A percentile compares a stretch with the other conserved stretches of the same genome.
Evolutionary conservation across 495 filamentous ascomycete genomes (phyloP).

Genomic region (Endocarpon pusillum): DNA sequence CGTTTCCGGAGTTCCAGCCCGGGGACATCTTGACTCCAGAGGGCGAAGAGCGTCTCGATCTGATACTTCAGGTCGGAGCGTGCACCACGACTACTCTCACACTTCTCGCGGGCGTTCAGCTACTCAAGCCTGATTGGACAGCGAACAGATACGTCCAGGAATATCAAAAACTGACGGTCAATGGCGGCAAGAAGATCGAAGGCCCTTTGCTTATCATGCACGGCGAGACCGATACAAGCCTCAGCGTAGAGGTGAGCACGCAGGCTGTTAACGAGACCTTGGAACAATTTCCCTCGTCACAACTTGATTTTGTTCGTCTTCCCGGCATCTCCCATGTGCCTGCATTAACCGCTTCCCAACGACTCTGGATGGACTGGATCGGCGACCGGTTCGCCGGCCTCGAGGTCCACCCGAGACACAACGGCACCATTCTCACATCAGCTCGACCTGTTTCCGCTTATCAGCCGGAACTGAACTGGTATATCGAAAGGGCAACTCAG

Average conservation of each 20-base stretch:
- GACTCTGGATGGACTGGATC: slow-evolving; percentile 24
- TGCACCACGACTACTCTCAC: slow-evolving; percentile 4
- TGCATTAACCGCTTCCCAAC: slow-evolving; percentile 13
- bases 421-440: not conserved
- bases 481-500: slow-evolving; percentile 2
- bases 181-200: slow-evolving; percentile 16
- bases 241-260: slow-evolving; percentile 9
- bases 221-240: slow-evolving; percentile 17
- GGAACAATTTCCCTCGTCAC: slow-evolving; percentile 5
- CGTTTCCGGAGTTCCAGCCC: slow-evolving; percentile 7
- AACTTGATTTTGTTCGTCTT: slow-evolving; percentile 16
- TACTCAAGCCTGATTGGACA: slow-evolving; percentile 11
- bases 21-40: slow-evolving; percentile 12
- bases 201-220: slow-evolving; percentile 29
- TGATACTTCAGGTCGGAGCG: slow-evolving; percentile 13
- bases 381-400: slow-evolving; percentile 17
- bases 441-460: slow-evolving; percentile 1
- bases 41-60: slow-evolving; percentile 10
- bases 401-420: slow-evolving; percentile 2
- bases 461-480: slow-evolving; percentile 5
- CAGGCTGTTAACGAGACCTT: slow-evolving; percentile 16
- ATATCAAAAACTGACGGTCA: slow-evolving; percentile 4
- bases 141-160: slow-evolving; percentile 9
- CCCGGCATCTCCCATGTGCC: slow-evolving; percentile 17
- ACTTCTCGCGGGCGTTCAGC: slow-evolving; percentile 3